phyloP scores from a whole-genome alignment of 1,139 yeast species.

The Meyerozyma carpophila region DNA sequence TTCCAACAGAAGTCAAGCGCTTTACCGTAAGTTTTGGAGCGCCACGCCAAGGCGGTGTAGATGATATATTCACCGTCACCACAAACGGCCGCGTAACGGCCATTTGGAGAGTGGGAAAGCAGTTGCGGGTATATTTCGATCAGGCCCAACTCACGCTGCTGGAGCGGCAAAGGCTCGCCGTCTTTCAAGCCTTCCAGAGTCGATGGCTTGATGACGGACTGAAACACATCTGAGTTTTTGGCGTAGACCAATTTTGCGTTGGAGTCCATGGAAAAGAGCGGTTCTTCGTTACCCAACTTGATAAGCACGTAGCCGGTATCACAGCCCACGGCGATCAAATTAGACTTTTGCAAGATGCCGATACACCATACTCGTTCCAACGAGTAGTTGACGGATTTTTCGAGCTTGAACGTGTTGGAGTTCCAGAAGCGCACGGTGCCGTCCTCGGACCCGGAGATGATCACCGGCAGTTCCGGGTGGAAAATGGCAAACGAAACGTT shows the following conservation, averaged over 20 bases:
- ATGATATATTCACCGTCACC: slow-evolving; percentile 98
- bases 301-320: slow-evolving; percentile 89
- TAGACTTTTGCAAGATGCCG: slow-evolving; percentile 69
- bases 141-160: slow-evolving; percentile 83
- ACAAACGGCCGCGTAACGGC: slow-evolving; percentile 92
- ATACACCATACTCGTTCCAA: slow-evolving; percentile 98
- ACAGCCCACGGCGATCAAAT: slow-evolving; percentile 85
- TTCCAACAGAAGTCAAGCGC: slow-evolving; percentile 92
- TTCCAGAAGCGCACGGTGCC: slow-evolving; percentile 79
- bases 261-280: slow-evolving; percentile 88
- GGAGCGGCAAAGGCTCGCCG: slow-evolving; percentile 72
- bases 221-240: slow-evolving; percentile 84
- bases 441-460: slow-evolving; percentile 79
- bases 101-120: slow-evolving; percentile 90
- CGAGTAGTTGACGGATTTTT: slow-evolving; percentile 84
- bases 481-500: slow-evolving; percentile 95
- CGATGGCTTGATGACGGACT: slow-evolving; percentile 71
- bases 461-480: slow-evolving; percentile 93
- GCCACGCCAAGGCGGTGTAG: slow-evolving; percentile 96
- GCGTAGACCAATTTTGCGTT: slow-evolving; percentile 89
- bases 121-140: slow-evolving; percentile 90
- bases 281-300: slow-evolving; percentile 90
- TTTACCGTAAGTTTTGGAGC: slow-evolving; percentile 88
- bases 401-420: slow-evolving; percentile 74
- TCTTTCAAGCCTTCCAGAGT: slow-evolving; percentile 63